Evolutionary conservation across 2,329 filamentous ascomycete genomes (phyloP).

Genomic region (Talaromyces rugulosus): DNA sequence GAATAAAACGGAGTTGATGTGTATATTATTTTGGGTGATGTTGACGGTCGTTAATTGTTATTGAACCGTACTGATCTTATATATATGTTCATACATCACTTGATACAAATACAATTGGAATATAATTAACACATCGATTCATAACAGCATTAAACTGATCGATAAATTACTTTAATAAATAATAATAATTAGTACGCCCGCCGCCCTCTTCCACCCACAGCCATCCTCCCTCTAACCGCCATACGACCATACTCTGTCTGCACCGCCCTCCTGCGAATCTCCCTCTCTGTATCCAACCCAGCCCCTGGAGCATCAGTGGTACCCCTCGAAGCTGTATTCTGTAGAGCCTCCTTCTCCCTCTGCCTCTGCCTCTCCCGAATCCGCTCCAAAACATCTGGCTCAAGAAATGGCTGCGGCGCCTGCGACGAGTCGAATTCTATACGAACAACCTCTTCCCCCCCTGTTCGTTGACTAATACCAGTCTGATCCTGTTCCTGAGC

Average conservation of each 20-base stretch:
- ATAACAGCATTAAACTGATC: neutral
- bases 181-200: neutral
- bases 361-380: conserved; percentile 19
- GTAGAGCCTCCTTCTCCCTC: neutral
- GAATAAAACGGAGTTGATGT: too few species aligned
- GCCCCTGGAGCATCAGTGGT: neutral
- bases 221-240: conserved; percentile 26
- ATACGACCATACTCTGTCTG: conserved; percentile 30
- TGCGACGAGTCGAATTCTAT: conserved; percentile 31
- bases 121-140: too few species aligned
- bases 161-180: neutral
- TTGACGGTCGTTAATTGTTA: too few species aligned
- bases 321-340: neutral
- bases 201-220: neutral
- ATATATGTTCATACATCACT: too few species aligned
- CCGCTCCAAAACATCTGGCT: conserved; percentile 29
- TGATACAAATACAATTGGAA: too few species aligned
- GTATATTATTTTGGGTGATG: too few species aligned
- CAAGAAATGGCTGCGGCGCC: conserved; percentile 36
- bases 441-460: neutral
- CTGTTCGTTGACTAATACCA: neutral
- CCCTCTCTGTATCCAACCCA: conserved; percentile 1
- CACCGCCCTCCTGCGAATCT: conserved; percentile 17
- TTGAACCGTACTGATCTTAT: too few species aligned
- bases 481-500: conserved; percentile 21